Evolutionary conservation across 768 basidiomycete species (phyloP), one percentile per base, ranked within the genome.

Genomic region (Leccinum barrowsii): DNA sequence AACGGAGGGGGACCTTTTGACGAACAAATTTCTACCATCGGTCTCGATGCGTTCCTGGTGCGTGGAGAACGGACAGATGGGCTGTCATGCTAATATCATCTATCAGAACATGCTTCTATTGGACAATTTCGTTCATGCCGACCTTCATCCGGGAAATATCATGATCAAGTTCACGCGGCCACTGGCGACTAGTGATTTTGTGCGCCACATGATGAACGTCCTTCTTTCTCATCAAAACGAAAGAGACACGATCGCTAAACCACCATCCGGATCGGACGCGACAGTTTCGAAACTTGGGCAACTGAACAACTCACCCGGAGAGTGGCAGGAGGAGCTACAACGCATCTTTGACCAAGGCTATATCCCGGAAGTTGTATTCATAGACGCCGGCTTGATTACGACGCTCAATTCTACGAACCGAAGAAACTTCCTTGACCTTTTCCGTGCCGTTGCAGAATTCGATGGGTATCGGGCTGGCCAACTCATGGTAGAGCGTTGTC

Each of bases 101-200:
- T 35, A 21, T 17, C 65, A 98, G 93, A 94, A 98, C 75, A 99
- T 99, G 97, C 84, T 99, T 19, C 78, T 99, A 1, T 78, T 99
- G 48, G 97, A 99, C 74, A 98, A 99, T 73, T 99, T 97, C 73
- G 94, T 96, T 10, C 97, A 98, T 71, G 81, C 90, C 4, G 92
- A 93, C 69, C 82, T 93, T 21, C 92, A 92, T 70, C 90, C 92
- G 3, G 96, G 96, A 30, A 98, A 98, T 71, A 95, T 98, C 74
- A 91, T 97, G 87, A 85, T 99, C 77, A 97, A 96, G 70, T 98
- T 98, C 77, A 88, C 85, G 68, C 92, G 90, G 70, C 93, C 93
- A 0, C 83, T 89, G 8, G 82, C 85, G 1, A 89, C 92, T 0
- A 74, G 77, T 47, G 78, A 85, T 64, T 76, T 92, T 49, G 73